Evolutionary conservation across 768 basidiomycete genomes (phyloP).

Genomic region (Leucosporidium yakuticum): DNA sequence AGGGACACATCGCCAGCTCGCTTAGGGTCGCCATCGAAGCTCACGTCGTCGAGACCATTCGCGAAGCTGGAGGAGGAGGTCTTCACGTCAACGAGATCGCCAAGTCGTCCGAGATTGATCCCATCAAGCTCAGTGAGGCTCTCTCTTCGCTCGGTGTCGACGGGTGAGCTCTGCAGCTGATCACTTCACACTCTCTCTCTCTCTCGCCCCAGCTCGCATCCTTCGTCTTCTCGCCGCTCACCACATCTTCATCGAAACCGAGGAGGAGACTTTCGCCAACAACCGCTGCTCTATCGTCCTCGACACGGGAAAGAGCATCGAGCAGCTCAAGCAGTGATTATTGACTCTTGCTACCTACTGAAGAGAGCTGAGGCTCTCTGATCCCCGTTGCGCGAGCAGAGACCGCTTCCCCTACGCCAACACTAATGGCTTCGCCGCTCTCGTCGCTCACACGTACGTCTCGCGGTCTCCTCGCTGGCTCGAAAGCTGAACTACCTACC

Average conservation of each 20-base stretch:
- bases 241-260: conserved; percentile 63
- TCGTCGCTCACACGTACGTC: no score
- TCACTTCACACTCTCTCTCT: background rate
- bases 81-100: conserved; percentile 47
- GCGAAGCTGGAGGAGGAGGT: conserved; percentile 44
- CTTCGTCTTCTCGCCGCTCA: conserved; percentile 72
- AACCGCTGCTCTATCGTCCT: conserved; percentile 65
- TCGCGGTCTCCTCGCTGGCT: no score
- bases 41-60: conserved; percentile 47
- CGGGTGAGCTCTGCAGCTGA: no score
- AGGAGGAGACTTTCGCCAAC: conserved; percentile 65
- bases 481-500: no score
- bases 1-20: conserved; percentile 37
- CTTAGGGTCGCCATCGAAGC: conserved; percentile 42
- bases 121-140: conserved; percentile 45
- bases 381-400: background rate
- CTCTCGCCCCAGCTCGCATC: conserved; percentile 53
- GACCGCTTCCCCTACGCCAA: conserved; percentile 31
- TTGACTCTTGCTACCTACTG: no score
- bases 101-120: conserved; percentile 40
- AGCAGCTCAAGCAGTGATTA: no score
- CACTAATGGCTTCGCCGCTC: conserved; percentile 35
- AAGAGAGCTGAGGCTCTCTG: no score
- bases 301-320: conserved; percentile 51
- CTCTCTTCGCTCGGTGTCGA: background rate